phyloP scores from a whole-genome alignment of 1,284 basidiomycete genomes.

The Tilletia horrida region DNA sequence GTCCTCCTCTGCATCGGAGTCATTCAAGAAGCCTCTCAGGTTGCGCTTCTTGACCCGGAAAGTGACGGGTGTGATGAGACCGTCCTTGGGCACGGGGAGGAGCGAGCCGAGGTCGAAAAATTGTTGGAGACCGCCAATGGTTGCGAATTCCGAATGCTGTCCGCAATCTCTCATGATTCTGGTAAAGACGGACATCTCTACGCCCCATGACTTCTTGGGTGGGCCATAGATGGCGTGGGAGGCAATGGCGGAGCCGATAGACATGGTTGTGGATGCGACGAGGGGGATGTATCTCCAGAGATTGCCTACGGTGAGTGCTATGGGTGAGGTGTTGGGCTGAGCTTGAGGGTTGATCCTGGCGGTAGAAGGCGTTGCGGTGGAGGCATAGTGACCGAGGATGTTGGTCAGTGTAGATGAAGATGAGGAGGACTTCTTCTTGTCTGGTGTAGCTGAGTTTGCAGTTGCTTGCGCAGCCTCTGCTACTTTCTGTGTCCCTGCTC shows the following conservation, averaged over 20 bases:
- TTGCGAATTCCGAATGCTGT: slow-evolving; percentile 76
- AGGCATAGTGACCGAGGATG: slow-evolving; percentile 17
- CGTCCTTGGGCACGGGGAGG: slow-evolving; percentile 85
- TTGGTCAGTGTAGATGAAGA: slow-evolving; percentile 6
- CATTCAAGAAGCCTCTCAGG: slow-evolving; percentile 72
- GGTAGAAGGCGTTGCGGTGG: slow-evolving; percentile 29
- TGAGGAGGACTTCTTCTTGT: slow-evolving; percentile 8
- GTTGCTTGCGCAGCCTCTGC: slow-evolving; percentile 11
- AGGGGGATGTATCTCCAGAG: slow-evolving; percentile 51
- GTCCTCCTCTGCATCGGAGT: slow-evolving; percentile 70
- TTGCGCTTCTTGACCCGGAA: slow-evolving; percentile 74
- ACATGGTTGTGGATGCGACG: slow-evolving; percentile 47
- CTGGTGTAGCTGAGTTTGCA: neutral
- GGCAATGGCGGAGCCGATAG: slow-evolving; percentile 49
- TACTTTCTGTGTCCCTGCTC: neutral
- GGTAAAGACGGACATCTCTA: slow-evolving; percentile 64
- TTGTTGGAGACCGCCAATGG: slow-evolving; percentile 68
- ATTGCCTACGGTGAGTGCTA: slow-evolving; percentile 43
- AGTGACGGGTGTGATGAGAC: slow-evolving; percentile 89
- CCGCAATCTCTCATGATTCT: slow-evolving; percentile 81
- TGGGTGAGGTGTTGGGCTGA: slow-evolving; percentile 27
- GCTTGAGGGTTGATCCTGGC: slow-evolving; percentile 46
- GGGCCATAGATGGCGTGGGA: slow-evolving; percentile 63
- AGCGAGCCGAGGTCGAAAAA: slow-evolving; percentile 77
- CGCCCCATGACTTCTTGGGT: slow-evolving; percentile 77